Evolutionary conservation across 306 rosid genomes (phyloP), one percentile per base, ranked within the genome.

Genomic region (Sesbania bispinosa): DNA sequence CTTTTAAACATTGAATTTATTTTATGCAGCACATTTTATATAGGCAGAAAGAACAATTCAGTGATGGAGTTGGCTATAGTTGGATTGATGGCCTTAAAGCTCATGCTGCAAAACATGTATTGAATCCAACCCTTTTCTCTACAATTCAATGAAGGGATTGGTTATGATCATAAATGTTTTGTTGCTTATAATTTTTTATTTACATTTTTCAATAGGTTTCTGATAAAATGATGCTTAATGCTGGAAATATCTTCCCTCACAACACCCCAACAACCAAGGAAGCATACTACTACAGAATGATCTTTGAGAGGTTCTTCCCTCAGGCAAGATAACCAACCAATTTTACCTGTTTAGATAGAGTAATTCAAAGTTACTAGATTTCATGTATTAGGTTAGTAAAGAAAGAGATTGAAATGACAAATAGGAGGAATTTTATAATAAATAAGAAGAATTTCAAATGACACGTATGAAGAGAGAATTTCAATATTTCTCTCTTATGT

Each of bases 1-100:
- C 57, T 62, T 74, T 3, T 53, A 51, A 47, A 50, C 13, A 11
- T 75, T 83, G 21, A 1, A 18, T 79, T 15, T 69, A 18, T 79
- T 15, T 69, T 54, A 15, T 74, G 88, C 92, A 95, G 97, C 92
- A 88, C 76, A 92, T 95, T 71, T 78, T 95, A 43, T 95, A 91
- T 60, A 86, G 99, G 73, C 99, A 91, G 80, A 95, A 95, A 48
- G 99, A 95, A 62, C 99, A 95, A 72, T 95, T 91, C 82, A 95
- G 97, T 67, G 97, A 95, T 69, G 97, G 99, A 6, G 99, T 95
- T 24, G 99, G 99, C 39, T 95, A 95, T 59, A 86, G 97, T 30
- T 95, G 99, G 99, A 95, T 95, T 55, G 97, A 95, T 78, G 99
- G 96, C 75, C 92, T 95, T 47, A 95, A 91, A 80, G 86, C 79